A percentile compares a stretch with the other conserved stretches of the same genome.
These are phyloP conservation scores for Diaporthe caulivora DNA, from an alignment of 2,329 filamentous ascomycete species.

Conservation along the genomic window DNA sequence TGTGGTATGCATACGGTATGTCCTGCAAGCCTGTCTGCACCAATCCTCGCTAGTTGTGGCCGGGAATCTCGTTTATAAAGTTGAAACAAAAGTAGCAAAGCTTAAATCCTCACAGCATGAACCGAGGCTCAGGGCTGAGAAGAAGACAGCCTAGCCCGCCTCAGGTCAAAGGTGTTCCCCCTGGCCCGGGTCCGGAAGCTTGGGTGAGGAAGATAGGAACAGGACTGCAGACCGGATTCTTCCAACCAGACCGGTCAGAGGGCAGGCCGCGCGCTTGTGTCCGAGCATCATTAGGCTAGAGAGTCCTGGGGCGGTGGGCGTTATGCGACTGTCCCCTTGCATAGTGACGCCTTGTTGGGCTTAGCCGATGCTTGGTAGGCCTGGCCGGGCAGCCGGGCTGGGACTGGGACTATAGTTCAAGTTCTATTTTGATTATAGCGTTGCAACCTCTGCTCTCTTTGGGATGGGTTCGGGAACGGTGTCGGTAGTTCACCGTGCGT, in stretches of 20 bases:
- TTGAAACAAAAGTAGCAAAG: conserved; percentile 1
- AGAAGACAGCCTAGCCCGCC: neutral
- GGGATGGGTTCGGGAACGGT: neutral
- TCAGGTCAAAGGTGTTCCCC: neutral
- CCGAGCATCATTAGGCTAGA: neutral
- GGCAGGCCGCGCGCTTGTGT: conserved; percentile 4
- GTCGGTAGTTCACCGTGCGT: neutral
- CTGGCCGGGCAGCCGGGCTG: no score
- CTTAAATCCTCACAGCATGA: neutral
- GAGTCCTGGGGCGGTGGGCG: neutral
- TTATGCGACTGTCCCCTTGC: neutral
- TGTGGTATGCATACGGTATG: neutral
- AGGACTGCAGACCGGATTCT: neutral
- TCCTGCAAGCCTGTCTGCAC: neutral
- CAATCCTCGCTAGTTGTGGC: neutral
- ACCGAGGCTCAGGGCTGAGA: neutral
- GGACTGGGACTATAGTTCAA: no score
- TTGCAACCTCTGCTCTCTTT: neutral
- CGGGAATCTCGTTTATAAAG: neutral
- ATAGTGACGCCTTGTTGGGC: neutral
- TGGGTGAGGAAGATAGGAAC: neutral
- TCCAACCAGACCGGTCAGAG: neutral
- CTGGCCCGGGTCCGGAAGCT: no score
- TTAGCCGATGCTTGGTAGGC: neutral
- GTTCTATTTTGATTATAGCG: conserved; percentile 1